Percentiles rank a stretch among this genome's conserved stretches.
Evolutionary conservation across 169 alveolate genomes (phyloP).

Genomic region (Cyclospora cayetanensis): DNA sequence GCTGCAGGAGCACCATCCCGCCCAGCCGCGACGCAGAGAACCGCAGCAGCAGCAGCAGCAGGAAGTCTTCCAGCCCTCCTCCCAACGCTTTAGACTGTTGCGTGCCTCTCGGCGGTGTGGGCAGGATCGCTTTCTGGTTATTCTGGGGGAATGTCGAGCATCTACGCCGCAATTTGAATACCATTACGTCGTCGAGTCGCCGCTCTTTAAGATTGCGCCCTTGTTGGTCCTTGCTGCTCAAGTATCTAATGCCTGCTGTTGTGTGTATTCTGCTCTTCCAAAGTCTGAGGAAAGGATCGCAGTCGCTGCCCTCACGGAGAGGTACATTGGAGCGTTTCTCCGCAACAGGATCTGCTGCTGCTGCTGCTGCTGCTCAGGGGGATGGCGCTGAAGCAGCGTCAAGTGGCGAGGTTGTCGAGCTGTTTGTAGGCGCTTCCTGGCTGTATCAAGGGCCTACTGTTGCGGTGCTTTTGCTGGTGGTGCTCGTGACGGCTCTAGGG

Average conservation of each 20-base stretch:
- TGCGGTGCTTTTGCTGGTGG: background rate
- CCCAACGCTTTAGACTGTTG: background rate
- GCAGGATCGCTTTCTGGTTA: background rate
- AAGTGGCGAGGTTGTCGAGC: background rate
- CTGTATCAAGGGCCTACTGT: background rate
- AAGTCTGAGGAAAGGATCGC: constrained; percentile 31
- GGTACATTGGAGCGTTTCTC: background rate
- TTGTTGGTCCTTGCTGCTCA: background rate
- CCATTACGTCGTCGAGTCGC: background rate
- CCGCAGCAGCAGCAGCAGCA: constrained; percentile 44
- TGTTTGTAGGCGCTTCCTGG: background rate
- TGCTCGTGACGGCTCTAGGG: constrained; percentile 13
- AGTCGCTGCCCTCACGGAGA: background rate
- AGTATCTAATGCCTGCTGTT: background rate
- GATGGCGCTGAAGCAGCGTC: constrained; percentile 1
- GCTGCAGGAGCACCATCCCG: background rate
- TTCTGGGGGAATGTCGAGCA: constrained; percentile 43
- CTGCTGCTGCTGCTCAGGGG: constrained; percentile 26
- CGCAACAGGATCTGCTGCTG: constrained; percentile 30
- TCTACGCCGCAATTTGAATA: constrained; percentile 17
- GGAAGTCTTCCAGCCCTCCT: background rate
- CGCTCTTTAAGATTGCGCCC: constrained; percentile 20
- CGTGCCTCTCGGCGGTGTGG: background rate
- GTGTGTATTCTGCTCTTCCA: constrained; percentile 33
- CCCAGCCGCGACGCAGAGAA: background rate